Evolutionary conservation across 345 rosid genomes (phyloP), one percentile per base, ranked within the genome.

Genomic region (Lepidium didymum): DNA sequence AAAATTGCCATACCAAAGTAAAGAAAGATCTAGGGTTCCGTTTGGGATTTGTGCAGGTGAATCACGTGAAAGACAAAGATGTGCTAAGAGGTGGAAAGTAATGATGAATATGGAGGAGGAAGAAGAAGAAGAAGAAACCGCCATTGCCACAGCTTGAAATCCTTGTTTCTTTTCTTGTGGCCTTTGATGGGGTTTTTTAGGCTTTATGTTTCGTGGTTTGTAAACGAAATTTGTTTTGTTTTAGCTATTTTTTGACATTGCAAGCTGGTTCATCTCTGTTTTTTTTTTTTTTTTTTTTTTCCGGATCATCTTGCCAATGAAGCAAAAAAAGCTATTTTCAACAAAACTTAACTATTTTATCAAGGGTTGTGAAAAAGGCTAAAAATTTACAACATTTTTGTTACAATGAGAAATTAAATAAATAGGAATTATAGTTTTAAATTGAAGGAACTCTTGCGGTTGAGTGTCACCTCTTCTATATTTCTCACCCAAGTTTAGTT

Each of bases 1-100:
- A 23, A 81, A 72, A 4, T 55, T 5, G 1, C 86, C 86, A 38
- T 82, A 82, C 84, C 84, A 82, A 1, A 80, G 56, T 18, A 82
- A 59, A 10, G 76, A 79, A 18, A 82, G 65, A 64, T 75, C 66
- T 19, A 82, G 21, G 21, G 66, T 62, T 36, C 79, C 86, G 43
- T 69, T 50, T 50, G 67, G 68, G 55, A 60, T 43, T 59, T 47
- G 68, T 23, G 40, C 18, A 47, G 56, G 72, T 35, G 61, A 8
- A 4, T 56, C 60, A 14, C 57, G 19, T 15, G 63, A 70, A 16
- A 76, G 41, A 12, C 67, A 64, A 7, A 69, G 57, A 42, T 58
- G 67, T 14, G 25, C 57, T 10, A 76, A 21, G 72, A 76, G 57
- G 57, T 70, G 62, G 75, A 75, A 38, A 40, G 34, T 53, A 8